These are phyloP conservation scores for Hemileccinum rubropunctum DNA, from an alignment of 768 basidiomycete genomes.

Conservation along the genomic window DNA sequence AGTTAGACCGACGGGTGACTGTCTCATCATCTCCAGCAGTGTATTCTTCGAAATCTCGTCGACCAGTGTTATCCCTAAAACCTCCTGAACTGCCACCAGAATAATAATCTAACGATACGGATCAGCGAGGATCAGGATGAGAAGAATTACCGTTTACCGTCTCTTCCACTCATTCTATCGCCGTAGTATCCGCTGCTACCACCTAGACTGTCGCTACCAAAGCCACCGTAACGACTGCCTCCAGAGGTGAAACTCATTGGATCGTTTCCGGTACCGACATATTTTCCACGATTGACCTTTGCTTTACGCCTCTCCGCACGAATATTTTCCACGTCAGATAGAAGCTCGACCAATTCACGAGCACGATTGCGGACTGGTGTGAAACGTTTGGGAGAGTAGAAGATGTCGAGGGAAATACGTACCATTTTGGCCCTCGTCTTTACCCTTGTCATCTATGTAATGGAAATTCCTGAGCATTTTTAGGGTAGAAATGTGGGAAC, in stretches of 20 bases:
- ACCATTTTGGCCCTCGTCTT: slow-evolving; percentile 98
- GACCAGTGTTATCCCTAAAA: slow-evolving; percentile 57
- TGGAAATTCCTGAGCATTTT: slow-evolving; percentile 99
- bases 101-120: slow-evolving; percentile 32
- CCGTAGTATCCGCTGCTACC: slow-evolving; percentile 42
- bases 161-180: slow-evolving; percentile 38
- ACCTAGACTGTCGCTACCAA: slow-evolving; percentile 54
- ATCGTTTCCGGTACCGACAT: slow-evolving; percentile 84
- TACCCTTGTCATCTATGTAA: slow-evolving; percentile 97
- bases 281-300: slow-evolving; percentile 87
- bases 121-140: slow-evolving; percentile 4
- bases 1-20: slow-evolving; percentile 38
- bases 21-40: slow-evolving; percentile 94
- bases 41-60: slow-evolving; percentile 85
- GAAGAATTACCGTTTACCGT: slow-evolving; percentile 32
- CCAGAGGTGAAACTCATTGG: slow-evolving; percentile 60
- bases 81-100: slow-evolving; percentile 47
- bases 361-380: slow-evolving; percentile 87
- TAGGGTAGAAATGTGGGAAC: slow-evolving; percentile 90
- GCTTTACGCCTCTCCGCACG: slow-evolving; percentile 89
- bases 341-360: slow-evolving; percentile 87
- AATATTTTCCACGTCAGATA: slow-evolving; percentile 89
- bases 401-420: slow-evolving; percentile 7
- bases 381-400: not conserved
- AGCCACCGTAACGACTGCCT: slow-evolving; percentile 65